phyloP scores from a whole-genome alignment of 805 yeast genomes.

The Ogataea ganodermae region DNA sequence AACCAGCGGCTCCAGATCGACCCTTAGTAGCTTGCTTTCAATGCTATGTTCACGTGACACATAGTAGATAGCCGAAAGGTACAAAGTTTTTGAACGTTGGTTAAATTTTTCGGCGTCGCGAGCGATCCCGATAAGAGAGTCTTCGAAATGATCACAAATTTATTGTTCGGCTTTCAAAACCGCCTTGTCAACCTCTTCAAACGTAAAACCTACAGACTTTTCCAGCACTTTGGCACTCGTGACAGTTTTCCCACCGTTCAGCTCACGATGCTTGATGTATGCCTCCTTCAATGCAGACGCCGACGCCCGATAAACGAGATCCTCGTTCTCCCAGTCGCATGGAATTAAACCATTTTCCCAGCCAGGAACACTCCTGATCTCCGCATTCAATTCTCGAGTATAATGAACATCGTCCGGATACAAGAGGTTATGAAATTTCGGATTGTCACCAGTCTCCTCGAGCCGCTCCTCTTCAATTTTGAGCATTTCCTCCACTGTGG shows the following conservation, averaged over 20 bases:
- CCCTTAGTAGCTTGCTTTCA: too few species aligned
- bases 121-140: neutral
- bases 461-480: constrained; percentile 43
- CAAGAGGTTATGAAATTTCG: constrained; percentile 50
- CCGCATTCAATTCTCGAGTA: constrained; percentile 43
- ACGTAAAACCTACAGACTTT: constrained; percentile 16
- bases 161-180: constrained; percentile 3
- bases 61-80: neutral
- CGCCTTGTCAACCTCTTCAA: constrained; percentile 15
- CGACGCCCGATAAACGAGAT: constrained; percentile 44
- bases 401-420: constrained; percentile 62
- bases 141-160: neutral
- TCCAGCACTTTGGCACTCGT: constrained; percentile 11
- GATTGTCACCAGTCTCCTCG: constrained; percentile 45
- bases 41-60: too few species aligned
- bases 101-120: neutral
- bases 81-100: neutral
- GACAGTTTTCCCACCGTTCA: constrained; percentile 36
- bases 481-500: constrained; percentile 48
- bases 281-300: constrained; percentile 49
- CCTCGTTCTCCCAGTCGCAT: constrained; percentile 52
- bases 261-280: constrained; percentile 42
- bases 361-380: constrained; percentile 26
- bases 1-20: too few species aligned
- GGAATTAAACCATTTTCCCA: constrained; percentile 50